Base-by-base conservation (phyloP, 2,329 filamentous ascomycete species). In the Truncatella angustata region DNA sequence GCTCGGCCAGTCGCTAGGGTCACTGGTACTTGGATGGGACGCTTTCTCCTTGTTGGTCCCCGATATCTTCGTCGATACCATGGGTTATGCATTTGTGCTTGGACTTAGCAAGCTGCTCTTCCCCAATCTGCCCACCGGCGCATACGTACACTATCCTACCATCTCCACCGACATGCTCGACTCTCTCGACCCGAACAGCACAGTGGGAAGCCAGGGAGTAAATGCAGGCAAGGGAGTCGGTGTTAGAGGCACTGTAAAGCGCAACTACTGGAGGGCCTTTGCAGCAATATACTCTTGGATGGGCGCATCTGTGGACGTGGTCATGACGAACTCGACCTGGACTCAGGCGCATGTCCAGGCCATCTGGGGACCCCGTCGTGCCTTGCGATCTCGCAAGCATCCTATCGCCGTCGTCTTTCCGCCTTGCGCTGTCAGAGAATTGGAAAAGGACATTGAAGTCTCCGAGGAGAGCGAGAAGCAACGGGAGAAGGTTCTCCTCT, bases 251-350 rank as follows among this genome's bases (percentile, higher is more conserved):
- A 66, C 70, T 5, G 76, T 76, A 46, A 99, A 99, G 75, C 85
- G 81, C 60, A 68, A 78, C 14, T 99, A 99, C 74, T 99, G 94
- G 94, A 76, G 85, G 57, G 64, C 87, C 1, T 99, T 99, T 65
- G 92, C 94, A 0, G 74, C 76, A 40, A 69, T 95, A 2, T 99
- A 99, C 72, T 86, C 87, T 42, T 85, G 82, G 72, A 87, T 95
- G 40, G 94, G 94, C 20, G 82, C 87, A 20, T 86, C 87, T 14
- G 83, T 97, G 40, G 92, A 99, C 65, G 83, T 96, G 0, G 93
- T 97, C 59, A 96, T 97, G 90, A 96, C 94, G 53, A 99, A 99
- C 71, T 96, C 91, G 4, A 90, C 82, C 53, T 99, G 94, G 94
- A 99, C 94, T 0, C 88, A 94, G 59, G 80, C 73, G 1, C 91